Evolutionary conservation across 768 basidiomycete species (phyloP), one percentile per base, ranked within the genome.

Genomic region (Grammothele lineata): DNA sequence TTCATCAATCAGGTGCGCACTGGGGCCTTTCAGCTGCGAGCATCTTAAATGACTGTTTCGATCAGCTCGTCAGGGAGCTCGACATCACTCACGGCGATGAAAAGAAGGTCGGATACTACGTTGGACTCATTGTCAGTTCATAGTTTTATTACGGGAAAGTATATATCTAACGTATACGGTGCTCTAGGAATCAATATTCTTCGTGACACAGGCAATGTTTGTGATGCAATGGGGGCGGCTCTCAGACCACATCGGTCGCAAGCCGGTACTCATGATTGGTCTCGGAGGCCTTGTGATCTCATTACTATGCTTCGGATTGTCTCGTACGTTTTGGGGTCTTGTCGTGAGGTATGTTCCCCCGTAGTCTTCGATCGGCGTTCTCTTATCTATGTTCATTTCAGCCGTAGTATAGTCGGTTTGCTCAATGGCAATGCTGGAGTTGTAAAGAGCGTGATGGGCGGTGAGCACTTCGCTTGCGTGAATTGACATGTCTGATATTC

Each of bases 361-460:
- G 5, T 4, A 15, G 9, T 2, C n/a, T 33, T 17, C n/a, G 3
- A 8, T 15, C 7, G 4, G n/a, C 18, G n/a, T 17, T 12, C 25
- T 5, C 19, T 19, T 18, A 34, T 17, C 10, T 9, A 1, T 14
- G 37, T 12, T 15, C n/a, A 26, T 14, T 7, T 14, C 47, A 82
- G 81, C 53, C 85, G 85, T 14, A 86, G 84, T 53, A 63, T 87
- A n/a, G 79, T 78, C 37, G 85, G 85, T 3, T 62, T 81, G 35
- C 62, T 87, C 15, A 84, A 85, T 51, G 85, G 84, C 27, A 85
- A 85, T 55, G 73, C 80, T 2, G 83, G 81, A 3, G 82, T 88
- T 19, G 81, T 85, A 73, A 88, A 87, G 58, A 82, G 79, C 53
- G 77, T 80, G 56, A 73, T 86, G 65, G 83, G 53, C 45, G 62